Evolutionary conservation across 2,329 filamentous ascomycete species (phyloP).

Genomic region (Apiospora kogelbergensis): DNA sequence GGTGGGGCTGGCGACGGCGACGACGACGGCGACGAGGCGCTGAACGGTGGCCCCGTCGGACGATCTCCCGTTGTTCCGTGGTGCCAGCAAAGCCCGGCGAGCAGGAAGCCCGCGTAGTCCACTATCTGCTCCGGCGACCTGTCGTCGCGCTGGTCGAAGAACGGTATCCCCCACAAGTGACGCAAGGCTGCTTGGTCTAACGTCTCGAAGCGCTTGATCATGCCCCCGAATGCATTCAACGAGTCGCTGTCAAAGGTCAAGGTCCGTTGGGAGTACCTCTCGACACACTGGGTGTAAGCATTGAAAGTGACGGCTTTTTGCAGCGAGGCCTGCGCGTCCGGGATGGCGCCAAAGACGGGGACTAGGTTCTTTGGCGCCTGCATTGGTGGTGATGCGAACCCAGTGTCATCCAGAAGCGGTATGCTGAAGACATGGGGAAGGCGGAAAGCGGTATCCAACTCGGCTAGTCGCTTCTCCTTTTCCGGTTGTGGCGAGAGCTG

Average conservation of each 20-base stretch:
- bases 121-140: background rate
- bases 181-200: background rate
- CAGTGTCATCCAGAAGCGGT: background rate
- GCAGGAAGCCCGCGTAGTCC: background rate
- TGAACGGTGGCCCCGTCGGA: background rate
- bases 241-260: background rate
- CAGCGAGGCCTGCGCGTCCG: no score
- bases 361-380: background rate
- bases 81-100: background rate
- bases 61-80: background rate
- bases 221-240: background rate
- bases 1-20: background rate
- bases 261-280: background rate
- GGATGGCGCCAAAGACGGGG: no score
- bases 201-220: background rate
- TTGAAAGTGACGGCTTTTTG: background rate
- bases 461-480: background rate
- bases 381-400: background rate
- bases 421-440: background rate
- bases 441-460: background rate
- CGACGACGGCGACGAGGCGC: no score
- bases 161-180: background rate
- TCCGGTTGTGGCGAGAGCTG: background rate
- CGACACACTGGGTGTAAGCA: background rate
- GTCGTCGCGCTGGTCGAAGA: background rate